Evolutionary conservation across 495 filamentous ascomycete genomes (phyloP).

Genomic region (Durotheca rogersii): DNA sequence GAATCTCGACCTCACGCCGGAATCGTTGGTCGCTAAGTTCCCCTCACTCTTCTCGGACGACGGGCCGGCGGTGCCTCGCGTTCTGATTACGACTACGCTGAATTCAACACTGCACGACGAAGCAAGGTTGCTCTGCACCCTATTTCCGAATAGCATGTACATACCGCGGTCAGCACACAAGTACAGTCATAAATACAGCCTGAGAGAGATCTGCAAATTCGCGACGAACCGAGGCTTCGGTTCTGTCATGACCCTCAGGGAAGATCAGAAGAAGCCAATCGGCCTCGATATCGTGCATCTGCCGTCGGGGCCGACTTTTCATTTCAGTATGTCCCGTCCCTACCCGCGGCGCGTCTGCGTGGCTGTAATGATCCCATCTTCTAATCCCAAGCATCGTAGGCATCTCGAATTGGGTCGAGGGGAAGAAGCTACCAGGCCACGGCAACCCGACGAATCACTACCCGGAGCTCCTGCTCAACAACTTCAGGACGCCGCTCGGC

Average conservation of each 20-base stretch:
- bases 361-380: background rate
- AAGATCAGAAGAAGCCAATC: constrained; percentile 77
- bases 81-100: constrained; percentile 85
- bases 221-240: constrained; percentile 79
- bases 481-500: constrained; percentile 91
- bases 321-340: constrained; percentile 51
- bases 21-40: constrained; percentile 70
- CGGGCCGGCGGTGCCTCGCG: constrained; percentile 62
- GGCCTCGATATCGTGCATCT: constrained; percentile 81
- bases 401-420: constrained; percentile 77
- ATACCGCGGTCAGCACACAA: constrained; percentile 79
- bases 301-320: constrained; percentile 81
- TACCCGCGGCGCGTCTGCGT: no score
- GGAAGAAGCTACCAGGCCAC: constrained; percentile 80
- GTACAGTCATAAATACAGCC: constrained; percentile 79
- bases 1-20: constrained; percentile 69
- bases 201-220: constrained; percentile 86
- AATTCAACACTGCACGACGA: constrained; percentile 83
- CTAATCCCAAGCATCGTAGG: constrained; percentile 12
- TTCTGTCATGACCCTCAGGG: constrained; percentile 74
- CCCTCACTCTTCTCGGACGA: constrained; percentile 76
- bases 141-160: constrained; percentile 87
- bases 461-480: constrained; percentile 92
- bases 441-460: constrained; percentile 85
- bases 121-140: constrained; percentile 68